Evolutionary conservation across 2,329 filamentous ascomycete genomes (phyloP), one percentile per base, ranked within the genome.

Genomic region (Knoxdaviesia proteae): DNA sequence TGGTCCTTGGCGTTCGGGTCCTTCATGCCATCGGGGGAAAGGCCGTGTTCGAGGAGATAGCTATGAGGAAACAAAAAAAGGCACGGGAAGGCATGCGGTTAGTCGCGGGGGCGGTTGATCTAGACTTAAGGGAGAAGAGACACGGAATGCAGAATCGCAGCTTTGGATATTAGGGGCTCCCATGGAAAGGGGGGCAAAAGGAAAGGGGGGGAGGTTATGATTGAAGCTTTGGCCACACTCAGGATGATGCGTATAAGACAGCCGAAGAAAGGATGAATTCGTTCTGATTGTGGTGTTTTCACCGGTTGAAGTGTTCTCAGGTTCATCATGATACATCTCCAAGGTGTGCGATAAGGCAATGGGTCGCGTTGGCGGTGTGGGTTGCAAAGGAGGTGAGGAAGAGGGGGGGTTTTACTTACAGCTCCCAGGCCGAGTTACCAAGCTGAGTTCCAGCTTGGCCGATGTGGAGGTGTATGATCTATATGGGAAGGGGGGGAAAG

Each of bases 371-470:
- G 20, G 20, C 20, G 34, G 34, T 36, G 34, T 36, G 34, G 34
- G 3, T 36, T 9, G 34, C 9, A 36, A 9, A 9, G 30, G 38
- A 37, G 40, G 40, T 42, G 43, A 30, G 34, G 43, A 44, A 44
- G 49, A 48, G 52, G 42, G 53, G 53, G 55, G 50, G 44, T 20
- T 20, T 20, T 49, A 65, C 76, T 57, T 71, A 81, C 77, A 81
- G 74, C 63, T 81, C 77, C 77, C 77, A 81, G 53, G 77, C 77
- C 57, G 74, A 77, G 68, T 80, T 80, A 56, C 77, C 77, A 49
- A 81, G 74, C 71, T 81, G 77, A 56, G 68, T 73, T 63, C 77
- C 77, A 63, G 77, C 77, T 68, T 81, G 71, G 59, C 71, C 71
- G 53, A 75, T 59, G 58, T 76, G 71, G 57, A 76, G 62, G 61